phyloP scores from a whole-genome alignment of 83 land plant species.

The Picea abies region DNA sequence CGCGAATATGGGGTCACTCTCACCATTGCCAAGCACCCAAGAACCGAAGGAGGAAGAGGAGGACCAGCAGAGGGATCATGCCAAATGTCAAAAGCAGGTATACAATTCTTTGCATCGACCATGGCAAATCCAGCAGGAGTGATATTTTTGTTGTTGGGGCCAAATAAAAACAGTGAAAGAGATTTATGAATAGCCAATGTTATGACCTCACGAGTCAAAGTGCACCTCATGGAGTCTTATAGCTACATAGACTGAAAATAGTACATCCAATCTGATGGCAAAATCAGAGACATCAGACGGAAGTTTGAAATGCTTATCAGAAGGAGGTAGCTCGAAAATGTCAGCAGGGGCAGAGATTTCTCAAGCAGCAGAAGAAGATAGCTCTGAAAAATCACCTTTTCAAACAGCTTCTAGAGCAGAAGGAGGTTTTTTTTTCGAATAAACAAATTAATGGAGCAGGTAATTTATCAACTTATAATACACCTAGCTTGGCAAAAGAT shows the following conservation, averaged over 20 bases:
- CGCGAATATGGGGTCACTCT: too few relatives aligned
- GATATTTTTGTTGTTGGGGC: not conserved
- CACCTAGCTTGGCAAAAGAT: slow-evolving; percentile 1
- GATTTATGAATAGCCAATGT: slow-evolving; percentile 3
- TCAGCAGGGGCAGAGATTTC: not conserved
- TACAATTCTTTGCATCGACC: not conserved
- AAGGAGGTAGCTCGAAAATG: not conserved
- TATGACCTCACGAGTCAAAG: not conserved
- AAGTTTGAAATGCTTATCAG: slow-evolving; percentile 6
- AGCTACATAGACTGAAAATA: not conserved
- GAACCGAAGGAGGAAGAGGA: too few relatives aligned
- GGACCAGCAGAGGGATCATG: too few relatives aligned
- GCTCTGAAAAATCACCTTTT: not conserved
- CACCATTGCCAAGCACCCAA: too few relatives aligned
- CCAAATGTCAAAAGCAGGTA: too few relatives aligned
- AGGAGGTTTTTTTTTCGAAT: not conserved
- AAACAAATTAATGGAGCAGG: slow-evolving; percentile 3
- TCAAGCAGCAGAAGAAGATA: not conserved
- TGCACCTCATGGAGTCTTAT: not conserved
- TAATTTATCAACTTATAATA: not conserved
- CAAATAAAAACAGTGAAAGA: not conserved
- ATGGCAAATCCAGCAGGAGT: not conserved
- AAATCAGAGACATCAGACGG: not conserved
- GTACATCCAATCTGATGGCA: not conserved
- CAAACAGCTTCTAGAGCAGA: not conserved